Conservation (phyloP, 257 asterid genomes). For the Capsicum baccatum region DNA sequence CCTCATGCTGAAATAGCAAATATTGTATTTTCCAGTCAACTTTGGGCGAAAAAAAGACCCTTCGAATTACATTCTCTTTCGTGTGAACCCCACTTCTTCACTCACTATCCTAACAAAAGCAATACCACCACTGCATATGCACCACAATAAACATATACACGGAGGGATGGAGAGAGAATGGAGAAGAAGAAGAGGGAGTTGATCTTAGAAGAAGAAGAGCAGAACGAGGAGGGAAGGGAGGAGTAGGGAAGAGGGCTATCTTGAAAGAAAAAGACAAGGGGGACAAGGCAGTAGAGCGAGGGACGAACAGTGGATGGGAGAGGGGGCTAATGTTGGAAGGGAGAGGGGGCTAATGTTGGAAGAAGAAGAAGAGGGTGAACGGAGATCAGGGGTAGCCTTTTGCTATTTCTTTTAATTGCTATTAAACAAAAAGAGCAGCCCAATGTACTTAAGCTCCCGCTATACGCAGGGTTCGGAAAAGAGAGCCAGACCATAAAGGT, state of each 20-base stretch:
- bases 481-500: too few species aligned
- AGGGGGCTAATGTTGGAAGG: conserved; percentile 2
- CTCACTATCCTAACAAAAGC: not conserved
- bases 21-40: not conserved
- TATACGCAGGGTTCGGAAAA: too few species aligned
- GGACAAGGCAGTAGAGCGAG: not conserved
- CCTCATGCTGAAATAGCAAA: not conserved
- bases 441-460: too few species aligned
- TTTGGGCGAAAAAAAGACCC: not conserved
- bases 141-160: not conserved
- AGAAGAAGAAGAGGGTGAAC: not conserved
- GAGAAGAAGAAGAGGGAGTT: not conserved
- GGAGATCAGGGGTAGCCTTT: not conserved
- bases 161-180: not conserved
- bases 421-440: too few species aligned
- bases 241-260: not conserved
- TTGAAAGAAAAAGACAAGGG: not conserved
- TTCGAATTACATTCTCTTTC: not conserved
- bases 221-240: not conserved
- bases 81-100: not conserved
- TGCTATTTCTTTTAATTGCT: not conserved
- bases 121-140: not conserved
- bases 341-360: not conserved
- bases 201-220: not conserved
- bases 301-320: not conserved